These are phyloP conservation scores for Phellinidium pouzarii DNA, from an alignment of 1,284 basidiomycete species.

Conservation along the genomic window DNA sequence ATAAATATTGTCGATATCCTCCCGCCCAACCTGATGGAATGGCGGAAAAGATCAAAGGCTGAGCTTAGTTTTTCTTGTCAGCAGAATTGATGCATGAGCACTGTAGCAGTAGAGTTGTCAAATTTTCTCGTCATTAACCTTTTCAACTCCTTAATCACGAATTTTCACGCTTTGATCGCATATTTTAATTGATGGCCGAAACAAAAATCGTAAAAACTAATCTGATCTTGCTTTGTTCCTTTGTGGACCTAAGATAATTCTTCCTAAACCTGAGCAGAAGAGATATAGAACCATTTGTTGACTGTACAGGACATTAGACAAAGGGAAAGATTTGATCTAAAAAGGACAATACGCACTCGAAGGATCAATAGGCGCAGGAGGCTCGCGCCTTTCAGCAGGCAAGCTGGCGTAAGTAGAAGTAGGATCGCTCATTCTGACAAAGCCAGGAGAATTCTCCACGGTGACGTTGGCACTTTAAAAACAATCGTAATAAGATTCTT, in stretches of 20 bases:
- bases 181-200: neutral
- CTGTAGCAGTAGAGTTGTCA: conserved; percentile 5
- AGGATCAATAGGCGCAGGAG: conserved; percentile 82
- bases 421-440: conserved; percentile 58
- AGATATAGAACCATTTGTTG: conserved; percentile 88
- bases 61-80: neutral
- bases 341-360: conserved; percentile 51
- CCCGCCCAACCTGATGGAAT: conserved; percentile 37
- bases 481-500: neutral
- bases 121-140: neutral
- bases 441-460: conserved; percentile 68
- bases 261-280: conserved; percentile 66
- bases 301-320: conserved; percentile 43
- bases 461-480: conserved; percentile 59
- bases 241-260: too few relatives aligned
- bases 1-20: conserved; percentile 80
- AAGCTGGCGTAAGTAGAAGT: conserved; percentile 56
- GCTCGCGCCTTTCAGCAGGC: conserved; percentile 75
- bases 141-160: conserved; percentile 1
- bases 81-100: neutral
- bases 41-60: conserved; percentile 25
- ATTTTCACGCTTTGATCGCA: conserved; percentile 2
- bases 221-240: too few relatives aligned
- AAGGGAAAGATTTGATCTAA: conserved; percentile 20
- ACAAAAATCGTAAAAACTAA: too few relatives aligned